Evolutionary conservation across 2,329 filamentous ascomycete genomes (phyloP).

Genomic region (Plectosphaerella plurivora): DNA sequence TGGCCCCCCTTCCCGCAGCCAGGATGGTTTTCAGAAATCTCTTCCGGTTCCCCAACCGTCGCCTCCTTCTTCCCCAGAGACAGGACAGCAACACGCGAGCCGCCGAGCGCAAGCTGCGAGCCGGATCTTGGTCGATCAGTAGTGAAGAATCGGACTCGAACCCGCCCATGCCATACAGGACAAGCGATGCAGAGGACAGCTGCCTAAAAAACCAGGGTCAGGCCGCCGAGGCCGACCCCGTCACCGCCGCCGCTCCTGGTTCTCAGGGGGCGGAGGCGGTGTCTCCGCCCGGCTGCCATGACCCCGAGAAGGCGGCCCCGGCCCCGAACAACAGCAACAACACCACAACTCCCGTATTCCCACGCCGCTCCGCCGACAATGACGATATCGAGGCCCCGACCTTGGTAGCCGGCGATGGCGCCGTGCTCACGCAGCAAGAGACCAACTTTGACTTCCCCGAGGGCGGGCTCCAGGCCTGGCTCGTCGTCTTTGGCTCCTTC

Average conservation of each 20-base stretch:
- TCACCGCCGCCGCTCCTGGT: not conserved
- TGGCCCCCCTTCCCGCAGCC: not conserved
- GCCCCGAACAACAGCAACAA: not conserved
- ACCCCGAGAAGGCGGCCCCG: constrained; percentile 4
- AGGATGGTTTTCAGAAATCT: constrained; percentile 1
- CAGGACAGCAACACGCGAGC: not conserved
- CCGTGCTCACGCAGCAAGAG: not conserved
- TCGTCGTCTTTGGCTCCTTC: constrained; percentile 75
- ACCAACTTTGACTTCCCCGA: constrained; percentile 46
- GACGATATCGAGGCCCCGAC: not conserved
- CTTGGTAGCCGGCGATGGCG: not conserved
- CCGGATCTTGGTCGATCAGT: constrained; percentile 2
- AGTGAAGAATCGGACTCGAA: constrained; percentile 3
- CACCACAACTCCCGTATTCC: too few species aligned
- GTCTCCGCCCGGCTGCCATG: not conserved
- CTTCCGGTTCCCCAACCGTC: not conserved
- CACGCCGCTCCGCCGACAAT: too few species aligned
- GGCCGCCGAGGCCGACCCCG: constrained; percentile 1
- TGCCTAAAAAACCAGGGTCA: constrained; percentile 29
- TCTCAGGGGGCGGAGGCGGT: not conserved
- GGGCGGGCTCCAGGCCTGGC: constrained; percentile 67
- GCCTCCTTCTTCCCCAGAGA: not conserved
- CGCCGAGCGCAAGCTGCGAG: not conserved
- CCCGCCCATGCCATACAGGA: constrained; percentile 3
- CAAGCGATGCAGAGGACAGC: constrained; percentile 31